Conservation (phyloP, 2,329 filamentous ascomycete genomes). For the Fusarium fujikuroi region DNA sequence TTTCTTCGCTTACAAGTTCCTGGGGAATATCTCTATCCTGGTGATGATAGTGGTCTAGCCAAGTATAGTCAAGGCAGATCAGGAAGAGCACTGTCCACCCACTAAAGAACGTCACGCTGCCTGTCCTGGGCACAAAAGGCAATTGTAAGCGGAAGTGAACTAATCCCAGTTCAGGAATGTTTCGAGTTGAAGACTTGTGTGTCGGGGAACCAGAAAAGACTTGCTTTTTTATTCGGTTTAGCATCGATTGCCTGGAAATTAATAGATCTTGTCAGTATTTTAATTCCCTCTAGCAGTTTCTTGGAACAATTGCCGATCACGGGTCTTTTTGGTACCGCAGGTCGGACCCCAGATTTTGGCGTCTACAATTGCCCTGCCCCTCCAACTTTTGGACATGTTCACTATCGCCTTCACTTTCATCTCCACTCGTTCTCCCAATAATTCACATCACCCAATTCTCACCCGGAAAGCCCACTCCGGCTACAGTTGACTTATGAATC, state of each 20-base stretch:
- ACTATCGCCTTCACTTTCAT: not conserved
- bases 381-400: not conserved
- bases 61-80: not conserved
- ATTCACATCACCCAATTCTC: not conserved
- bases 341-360: not conserved
- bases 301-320: not conserved
- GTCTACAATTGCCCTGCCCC: slow-evolving; percentile 14
- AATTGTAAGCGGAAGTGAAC: slow-evolving; percentile 15
- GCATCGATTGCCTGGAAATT: not conserved
- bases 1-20: not conserved
- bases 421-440: not conserved
- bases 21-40: not conserved
- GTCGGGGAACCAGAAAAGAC: not conserved
- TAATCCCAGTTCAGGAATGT: slow-evolving; percentile 4
- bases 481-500: slow-evolving; percentile 40
- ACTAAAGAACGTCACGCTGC: not conserved
- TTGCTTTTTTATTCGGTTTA: not conserved
- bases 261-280: not conserved
- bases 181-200: not conserved
- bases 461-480: not conserved
- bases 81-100: not conserved
- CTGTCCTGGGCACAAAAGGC: not conserved
- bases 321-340: not conserved
- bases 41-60: not conserved
- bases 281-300: not conserved